phyloP scores from a whole-genome alignment of 2,329 filamentous ascomycete genomes.

The Colletotrichum melonis region DNA sequence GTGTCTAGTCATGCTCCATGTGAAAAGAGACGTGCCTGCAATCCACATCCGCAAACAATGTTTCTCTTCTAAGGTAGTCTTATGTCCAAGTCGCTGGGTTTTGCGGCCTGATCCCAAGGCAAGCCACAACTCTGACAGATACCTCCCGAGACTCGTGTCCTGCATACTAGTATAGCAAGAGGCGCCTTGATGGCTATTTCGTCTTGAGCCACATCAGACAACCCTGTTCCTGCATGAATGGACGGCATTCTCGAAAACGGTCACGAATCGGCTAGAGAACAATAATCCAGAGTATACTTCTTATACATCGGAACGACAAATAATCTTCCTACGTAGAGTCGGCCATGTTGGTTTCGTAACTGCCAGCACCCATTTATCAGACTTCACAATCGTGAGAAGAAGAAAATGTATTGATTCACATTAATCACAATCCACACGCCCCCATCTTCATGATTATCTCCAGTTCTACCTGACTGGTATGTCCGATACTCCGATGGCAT shows the following conservation, averaged over 20 bases:
- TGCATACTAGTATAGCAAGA: background rate
- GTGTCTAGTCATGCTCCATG: background rate
- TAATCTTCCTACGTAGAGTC: background rate
- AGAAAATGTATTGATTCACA: slow-evolving; percentile 8
- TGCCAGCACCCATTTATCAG: background rate
- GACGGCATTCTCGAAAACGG: background rate
- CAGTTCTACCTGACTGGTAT: slow-evolving; percentile 7
- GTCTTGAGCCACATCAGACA: background rate
- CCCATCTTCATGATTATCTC: background rate
- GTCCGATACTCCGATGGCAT: slow-evolving; percentile 1
- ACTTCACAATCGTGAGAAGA: background rate
- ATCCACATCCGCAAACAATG: background rate
- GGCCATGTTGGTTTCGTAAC: background rate
- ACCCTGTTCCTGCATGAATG: slow-evolving; percentile 10
- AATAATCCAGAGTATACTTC: background rate
- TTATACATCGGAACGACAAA: background rate
- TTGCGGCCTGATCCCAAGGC: background rate
- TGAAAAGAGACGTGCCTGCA: background rate
- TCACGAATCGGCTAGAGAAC: background rate
- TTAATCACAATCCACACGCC: background rate
- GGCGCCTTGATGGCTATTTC: background rate
- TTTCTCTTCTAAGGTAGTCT: background rate
- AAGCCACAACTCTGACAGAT: background rate
- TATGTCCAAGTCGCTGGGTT: background rate
- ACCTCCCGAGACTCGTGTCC: background rate